Base-by-base conservation (phyloP, 768 basidiomycete species). In the Harrya chromipes region DNA sequence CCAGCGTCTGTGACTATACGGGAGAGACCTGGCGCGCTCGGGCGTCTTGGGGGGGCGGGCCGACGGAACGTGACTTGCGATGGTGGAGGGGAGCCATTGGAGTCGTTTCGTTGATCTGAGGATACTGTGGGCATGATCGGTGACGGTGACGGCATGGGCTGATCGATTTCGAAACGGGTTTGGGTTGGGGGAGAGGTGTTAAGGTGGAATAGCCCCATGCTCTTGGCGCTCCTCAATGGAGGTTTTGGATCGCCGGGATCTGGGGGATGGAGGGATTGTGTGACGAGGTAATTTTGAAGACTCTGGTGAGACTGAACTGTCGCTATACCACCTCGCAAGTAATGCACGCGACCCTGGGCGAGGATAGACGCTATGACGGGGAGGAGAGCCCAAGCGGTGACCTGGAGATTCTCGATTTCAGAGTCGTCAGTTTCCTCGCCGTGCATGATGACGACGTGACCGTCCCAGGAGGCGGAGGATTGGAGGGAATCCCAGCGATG, bases 341-440 rank as follows among this genome's bases (percentile, higher is more conserved):
- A 92, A 62, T 83, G 78, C 10, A 82, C 80, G 42, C 65, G 72
- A 54, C 81, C 82, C 12, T 68, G 63, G 43, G 73, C 71, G 23
- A 88, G 69, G 36, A 91, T 73, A 6, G 84, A 78, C 5, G 74
- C 62, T 5, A 92, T 66, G 37, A 89, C 74, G 23, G 79, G 74
- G 20, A 90, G 74, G 31, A 92, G 74, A 1, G 81, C 79, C 87
- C 89, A 91, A 1, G 87, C 78, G 27, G 82, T 80, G 36, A 72
- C 65, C 47, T 79, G 75, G 16, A 73, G 65, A 56, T 80, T 81
- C 47, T 74, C 71, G 56, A 73, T 80, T 58, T 87, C 82, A 47
- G 77, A 78, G 47, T 76, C 71, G 63, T 87, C 83, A 75, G 90
- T 90, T 51, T 84, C 83, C 50, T 90, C 85, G 57, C 85, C 85